A percentile compares a stretch with the other conserved stretches of the same genome.
Conservation (phyloP, 1,284 basidiomycete genomes). For the Phellopilus nigrolimitatus region DNA sequence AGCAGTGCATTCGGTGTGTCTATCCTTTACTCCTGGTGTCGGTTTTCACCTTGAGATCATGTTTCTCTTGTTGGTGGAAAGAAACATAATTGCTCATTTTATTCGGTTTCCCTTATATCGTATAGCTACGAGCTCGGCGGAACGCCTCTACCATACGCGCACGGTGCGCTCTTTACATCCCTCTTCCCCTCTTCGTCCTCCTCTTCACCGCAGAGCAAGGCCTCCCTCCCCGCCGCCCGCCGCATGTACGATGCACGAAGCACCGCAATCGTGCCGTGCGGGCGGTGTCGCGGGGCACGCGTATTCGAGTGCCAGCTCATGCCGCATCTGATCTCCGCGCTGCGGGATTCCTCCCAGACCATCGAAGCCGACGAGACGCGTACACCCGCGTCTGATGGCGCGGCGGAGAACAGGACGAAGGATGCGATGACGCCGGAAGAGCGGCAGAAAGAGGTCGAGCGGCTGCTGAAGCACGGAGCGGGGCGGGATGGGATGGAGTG, state of each 20-base stretch:
- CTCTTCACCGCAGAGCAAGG: slow-evolving; percentile 47
- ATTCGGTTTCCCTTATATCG: background rate
- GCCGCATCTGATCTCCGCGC: slow-evolving; percentile 29
- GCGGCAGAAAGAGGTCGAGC: slow-evolving; percentile 44
- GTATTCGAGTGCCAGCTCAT: slow-evolving; percentile 84
- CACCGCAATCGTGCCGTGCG: slow-evolving; percentile 46
- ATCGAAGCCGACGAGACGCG: too few relatives aligned
- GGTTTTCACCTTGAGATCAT: too few relatives aligned
- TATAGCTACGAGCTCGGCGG: slow-evolving; percentile 73
- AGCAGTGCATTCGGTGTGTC: slow-evolving; percentile 72
- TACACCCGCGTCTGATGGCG: too few relatives aligned
- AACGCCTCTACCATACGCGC: slow-evolving; percentile 67
- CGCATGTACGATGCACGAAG: slow-evolving; percentile 40
- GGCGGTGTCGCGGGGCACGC: slow-evolving; percentile 52
- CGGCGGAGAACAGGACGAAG: slow-evolving; percentile 27
- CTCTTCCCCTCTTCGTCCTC: slow-evolving; percentile 58
- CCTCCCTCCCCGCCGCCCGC: slow-evolving; percentile 38
- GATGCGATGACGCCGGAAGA: slow-evolving; percentile 40
- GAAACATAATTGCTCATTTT: background rate
- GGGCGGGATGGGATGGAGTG: slow-evolving; percentile 67
- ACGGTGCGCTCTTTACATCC: slow-evolving; percentile 58
- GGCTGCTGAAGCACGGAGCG: slow-evolving; percentile 36
- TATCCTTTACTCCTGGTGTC: background rate
- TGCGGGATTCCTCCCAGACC: too few relatives aligned
- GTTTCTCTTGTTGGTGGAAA: slow-evolving; percentile 5